Evolutionary conservation across 495 filamentous ascomycete species (phyloP), one percentile per base, ranked within the genome.

Genomic region (Penicillium subrubescens): DNA sequence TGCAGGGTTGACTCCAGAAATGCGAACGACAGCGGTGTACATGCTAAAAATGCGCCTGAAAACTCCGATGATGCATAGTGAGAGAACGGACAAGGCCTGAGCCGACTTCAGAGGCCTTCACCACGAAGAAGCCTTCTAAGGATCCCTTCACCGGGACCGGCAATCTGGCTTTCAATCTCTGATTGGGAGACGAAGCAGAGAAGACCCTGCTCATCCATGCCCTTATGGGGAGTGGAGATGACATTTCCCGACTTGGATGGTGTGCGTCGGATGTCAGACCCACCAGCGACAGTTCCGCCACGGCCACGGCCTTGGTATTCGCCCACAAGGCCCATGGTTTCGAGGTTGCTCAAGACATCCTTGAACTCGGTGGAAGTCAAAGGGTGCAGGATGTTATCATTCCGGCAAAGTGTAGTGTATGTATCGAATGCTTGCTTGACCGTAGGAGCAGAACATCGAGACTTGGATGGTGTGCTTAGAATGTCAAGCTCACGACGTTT

Each of bases 361-460:
- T 93, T 85, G 73, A 99, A 98, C 74, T 99, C 95, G 2, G 90
- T 94, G 31, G 83, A 86, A 4, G 91, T 93, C 3, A 99, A 81
- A 8, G 95, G 90, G 67, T 97, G 92, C 0, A 99, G 82, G 2
- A 95, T 80, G 34, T 91, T 88, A 62, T 98, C 93, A 35, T 86
- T 86, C 58, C 85, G 94, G 75, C 96, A 99, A 10, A 96, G 79
- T 27, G 80, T 78, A 51, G 83, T 86, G 71, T 99, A 99, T 1
- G 88, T 84, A 31, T 90, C 89, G 70, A 90, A 97, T 7, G 97
- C 79, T 48, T 86, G 78, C 69, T 92, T 92, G 64, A 94, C 83
- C 0, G 88, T 95, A 0, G 93, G 92, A 2, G 89, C 89, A 2
- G 74, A 69, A 15, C 69, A 76, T 67, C 77, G 79, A 21, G 77